Base-by-base conservation (phyloP, 352 stramenopile genomes). In the Globisporangium acanthophoron region DNA sequence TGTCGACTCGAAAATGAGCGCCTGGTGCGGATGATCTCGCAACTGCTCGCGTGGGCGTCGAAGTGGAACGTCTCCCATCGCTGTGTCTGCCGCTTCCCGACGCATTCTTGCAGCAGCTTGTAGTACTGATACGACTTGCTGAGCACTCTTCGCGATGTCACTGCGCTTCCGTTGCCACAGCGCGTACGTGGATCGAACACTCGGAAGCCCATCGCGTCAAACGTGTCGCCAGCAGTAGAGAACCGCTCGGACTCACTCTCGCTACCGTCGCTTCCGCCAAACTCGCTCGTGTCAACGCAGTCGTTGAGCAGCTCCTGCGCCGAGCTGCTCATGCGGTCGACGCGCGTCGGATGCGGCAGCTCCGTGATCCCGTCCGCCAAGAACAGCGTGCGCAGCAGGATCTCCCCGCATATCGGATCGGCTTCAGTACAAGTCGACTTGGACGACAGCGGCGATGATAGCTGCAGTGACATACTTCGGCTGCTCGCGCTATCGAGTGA, bases 341-440 rank as follows among this genome's bases (percentile, higher is more conserved):
- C 33, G 15, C 67, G 52, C 3, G 61, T 81, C 4, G 72, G 74
- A 18, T 86, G 75, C 3, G 78, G 73, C 11, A 84, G 54, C 9
- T 64, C 56, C 6, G 69, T 69, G 21, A 86, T 71, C 0, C 77
- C 80, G 16, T 90, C 74, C 0, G 80, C 70, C 1, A 88, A 64
- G 43, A 90, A 90, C 12, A 87, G 51, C 8, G 80, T 83, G 3
- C 80, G 80, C 45, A 90, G 37, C 13, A 80, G 46, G 7, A 80
- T 45, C 51, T 79, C 68, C 1, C 71, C 64, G 20, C 76, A 66
- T 46, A 80, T 52, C 16, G 73, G 49, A 9, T 46, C 41, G 0
- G 69, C 65, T 7, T 56, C 47, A 2, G 67, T 27, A 5, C 24
- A 18, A 33, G 56, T 48, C n/a, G 8, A 41, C 15, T 35, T 41